Conservation (phyloP, 495 filamentous ascomycete genomes). For the Aspergillus funiculosus region DNA sequence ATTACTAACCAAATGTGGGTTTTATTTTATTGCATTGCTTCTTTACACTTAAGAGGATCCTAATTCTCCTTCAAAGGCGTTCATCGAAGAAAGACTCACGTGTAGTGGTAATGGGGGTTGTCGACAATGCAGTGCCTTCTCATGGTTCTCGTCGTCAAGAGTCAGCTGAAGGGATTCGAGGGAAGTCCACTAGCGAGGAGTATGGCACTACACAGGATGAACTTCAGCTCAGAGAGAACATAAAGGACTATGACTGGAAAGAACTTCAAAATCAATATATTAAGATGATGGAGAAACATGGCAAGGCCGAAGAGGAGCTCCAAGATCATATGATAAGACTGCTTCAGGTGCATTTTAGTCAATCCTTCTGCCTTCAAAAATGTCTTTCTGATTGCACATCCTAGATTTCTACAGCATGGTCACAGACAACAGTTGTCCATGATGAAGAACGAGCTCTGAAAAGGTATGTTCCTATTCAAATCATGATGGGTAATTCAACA, state of each 20-base stretch:
- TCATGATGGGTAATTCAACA: neutral
- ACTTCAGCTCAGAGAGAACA: conserved; percentile 12
- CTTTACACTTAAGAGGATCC: too few relatives aligned
- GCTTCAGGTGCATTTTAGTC: conserved; percentile 49
- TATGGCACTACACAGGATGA: neutral
- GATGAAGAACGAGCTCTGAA: conserved; percentile 68
- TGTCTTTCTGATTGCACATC: conserved; percentile 5
- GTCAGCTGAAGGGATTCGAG: neutral
- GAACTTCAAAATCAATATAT: conserved; percentile 60
- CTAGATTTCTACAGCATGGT: conserved; percentile 68
- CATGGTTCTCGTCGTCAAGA: conserved; percentile 1
- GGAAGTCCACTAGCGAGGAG: neutral
- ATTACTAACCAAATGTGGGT: too few relatives aligned
- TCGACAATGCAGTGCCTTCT: neutral
- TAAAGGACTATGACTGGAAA: conserved; percentile 57
- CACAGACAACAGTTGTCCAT: conserved; percentile 54
- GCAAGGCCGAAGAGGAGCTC: conserved; percentile 54
- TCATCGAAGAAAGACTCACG: too few relatives aligned
- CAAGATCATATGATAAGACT: conserved; percentile 58
- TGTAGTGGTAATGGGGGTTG: conserved; percentile 2
- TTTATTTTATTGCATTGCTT: too few relatives aligned
- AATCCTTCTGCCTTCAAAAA: neutral
- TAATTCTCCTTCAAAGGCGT: too few relatives aligned
- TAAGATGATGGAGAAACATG: conserved; percentile 52
- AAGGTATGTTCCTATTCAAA: conserved; percentile 37